Evolutionary conservation across 139 green algal genomes (phyloP), one percentile per base, ranked within the genome.

Genomic region (Eudorina sp.): DNA sequence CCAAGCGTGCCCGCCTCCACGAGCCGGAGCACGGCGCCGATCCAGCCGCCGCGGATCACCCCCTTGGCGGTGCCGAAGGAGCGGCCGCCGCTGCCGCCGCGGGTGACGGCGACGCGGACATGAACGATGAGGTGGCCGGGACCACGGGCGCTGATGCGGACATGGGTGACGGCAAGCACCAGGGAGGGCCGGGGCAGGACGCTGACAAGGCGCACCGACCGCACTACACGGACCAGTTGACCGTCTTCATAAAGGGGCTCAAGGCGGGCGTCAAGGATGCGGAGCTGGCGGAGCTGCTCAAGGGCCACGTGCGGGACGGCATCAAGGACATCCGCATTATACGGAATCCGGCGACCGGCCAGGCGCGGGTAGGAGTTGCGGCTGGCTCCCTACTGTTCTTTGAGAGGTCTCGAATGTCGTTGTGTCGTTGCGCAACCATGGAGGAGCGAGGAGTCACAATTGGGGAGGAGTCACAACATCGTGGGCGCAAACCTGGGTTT

Each of bases 281-380:
- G 38, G 81, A 93, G 45, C 79, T 97, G 48, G 69, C 69, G 18
- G 73, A 68, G 40, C 83, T 98, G 58, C 97, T 97, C 86, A 81
- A 51, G 0, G 53, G 53, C 13, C 91, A 45, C 38, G 36, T 70
- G 13, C 51, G 88, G 72, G 91, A 93, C 1, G 62, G 74, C 3
- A 66, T 96, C 18, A 92, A 91, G 64, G 89, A 81, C 18, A 53
- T 98, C 7, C 90, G 94, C 31, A 62, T 97, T 7, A 86, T 93
- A 14, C 83, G 84, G 3, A 90, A 96, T 53, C 34, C n/a, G 38
- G 53, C 48, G n/a, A 90, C 83, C 23, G 43, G 81, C 27, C 23
- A 46, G 45, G 62, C 34, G 53, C 86, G 88, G 84, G 86, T 90
- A 45, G 69, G 84, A n/a, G n/a, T n/a, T n/a, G n/a, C n/a, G n/a